Percentiles rank a stretch among this genome's conserved stretches.
These are phyloP conservation scores for Biscogniauxia sp. DNA, from an alignment of 2,329 filamentous ascomycete species.

Conservation along the genomic window DNA sequence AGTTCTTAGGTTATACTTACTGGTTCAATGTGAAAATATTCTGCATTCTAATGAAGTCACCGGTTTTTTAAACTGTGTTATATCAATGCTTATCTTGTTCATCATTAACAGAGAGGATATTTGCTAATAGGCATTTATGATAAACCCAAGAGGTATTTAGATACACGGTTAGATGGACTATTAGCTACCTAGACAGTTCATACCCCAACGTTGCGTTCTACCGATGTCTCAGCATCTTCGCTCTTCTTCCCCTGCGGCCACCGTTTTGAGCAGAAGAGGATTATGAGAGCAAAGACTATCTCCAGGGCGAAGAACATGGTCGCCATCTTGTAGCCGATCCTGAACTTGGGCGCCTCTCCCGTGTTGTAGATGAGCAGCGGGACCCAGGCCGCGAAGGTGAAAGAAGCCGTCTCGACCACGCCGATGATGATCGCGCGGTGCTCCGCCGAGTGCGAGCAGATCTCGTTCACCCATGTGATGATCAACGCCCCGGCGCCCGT, in stretches of 20 bases:
- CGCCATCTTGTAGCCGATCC: slow-evolving; percentile 34
- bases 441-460: slow-evolving; percentile 44
- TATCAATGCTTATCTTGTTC: too few species aligned
- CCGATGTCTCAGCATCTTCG: not conserved
- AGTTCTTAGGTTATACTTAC: too few species aligned
- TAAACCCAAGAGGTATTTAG: not conserved
- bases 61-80: too few species aligned
- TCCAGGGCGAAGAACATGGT: slow-evolving; percentile 18
- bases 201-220: not conserved
- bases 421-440: slow-evolving; percentile 48
- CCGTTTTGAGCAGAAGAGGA: slow-evolving; percentile 12
- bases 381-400: slow-evolving; percentile 44
- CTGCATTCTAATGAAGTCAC: too few species aligned
- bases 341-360: slow-evolving; percentile 38
- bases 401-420: slow-evolving; percentile 45
- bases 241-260: slow-evolving; percentile 7
- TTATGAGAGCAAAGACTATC: slow-evolving; percentile 14
- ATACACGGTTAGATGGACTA: not conserved
- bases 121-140: too few species aligned
- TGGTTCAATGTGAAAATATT: too few species aligned
- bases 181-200: not conserved
- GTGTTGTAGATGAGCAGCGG: slow-evolving; percentile 38
- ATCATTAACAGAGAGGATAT: too few species aligned
- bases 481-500: slow-evolving; percentile 35
- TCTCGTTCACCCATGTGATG: slow-evolving; percentile 48